Evolutionary conservation across 352 stramenopile genomes (phyloP), one percentile per base, ranked within the genome.

Genomic region (Phytopythium cucurbitacearum): DNA sequence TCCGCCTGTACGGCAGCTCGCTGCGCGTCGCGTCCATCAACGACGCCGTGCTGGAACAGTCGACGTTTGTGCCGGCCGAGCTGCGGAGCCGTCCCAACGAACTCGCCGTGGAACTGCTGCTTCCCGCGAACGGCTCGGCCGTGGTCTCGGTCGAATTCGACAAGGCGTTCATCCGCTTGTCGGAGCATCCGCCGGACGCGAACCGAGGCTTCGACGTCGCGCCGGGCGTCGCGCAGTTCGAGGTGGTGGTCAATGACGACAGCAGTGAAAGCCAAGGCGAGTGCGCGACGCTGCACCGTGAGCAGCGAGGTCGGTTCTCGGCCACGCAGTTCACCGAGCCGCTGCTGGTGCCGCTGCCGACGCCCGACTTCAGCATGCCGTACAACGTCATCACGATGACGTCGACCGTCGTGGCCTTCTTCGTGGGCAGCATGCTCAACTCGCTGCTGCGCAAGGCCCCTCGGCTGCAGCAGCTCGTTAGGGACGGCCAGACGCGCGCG

Each of bases 341-440:
- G 46, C 69, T 96, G 51, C 71, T 95, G 0, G 78, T 96, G 16
- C 71, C 73, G 38, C 63, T 96, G 50, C 85, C 87, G 13, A 91
- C 82, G 35, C 87, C 87, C 11, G 87, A 96, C 64, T 94, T 95
- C 53, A 94, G 82, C 56, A 95, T 96, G 85, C 85, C 85, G 51
- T 96, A 93, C 67, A 95, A 95, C 48, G 85, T 96, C 10, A 96
- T 96, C 58, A 92, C 79, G 34, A 85, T 96, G 71, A 94, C 85
- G 13, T 94, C 81, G 39, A 94, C 87, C n/a, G 75, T 95, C 49
- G 69, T 95, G 11, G 82, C 79, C 46, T 95, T 94, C 65, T 87
- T 91, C 42, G 71, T 89, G 16, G 86, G 82, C n/a, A 89, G 74
- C 10, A 86, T 92, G 66, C 73, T 96, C 43, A 94, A 92, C 43